Base-by-base conservation (phyloP, 208 protist species). In the Acanthamoeba sp. region DNA sequence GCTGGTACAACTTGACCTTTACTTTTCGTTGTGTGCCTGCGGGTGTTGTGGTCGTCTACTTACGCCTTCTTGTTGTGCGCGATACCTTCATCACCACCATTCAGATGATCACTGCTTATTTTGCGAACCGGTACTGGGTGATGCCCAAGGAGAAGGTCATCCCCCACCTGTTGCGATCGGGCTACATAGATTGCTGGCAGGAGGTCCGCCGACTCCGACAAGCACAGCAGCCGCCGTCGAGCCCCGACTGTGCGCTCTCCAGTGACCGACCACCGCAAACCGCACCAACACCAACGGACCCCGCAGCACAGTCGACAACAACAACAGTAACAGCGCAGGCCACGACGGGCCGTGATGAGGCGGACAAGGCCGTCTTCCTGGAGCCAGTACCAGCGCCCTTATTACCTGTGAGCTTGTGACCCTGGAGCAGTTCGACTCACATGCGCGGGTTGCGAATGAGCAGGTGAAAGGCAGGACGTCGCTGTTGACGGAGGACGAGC, bases 101-200 rank as follows among this genome's bases (percentile, higher is more conserved):
- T 7, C 76, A 85, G 76, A 85, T 71, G n/a, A 91, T 91, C 32
- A 22, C 2, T 7, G 24, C 24, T 55, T 71, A 71, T 24, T 91
- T 71, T 32, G 24, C 12, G 5, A 64, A n/a, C 6, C 45, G 57
- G 10, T 7, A 34, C 29, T 91, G 84, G 84, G 59, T 42, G 14
- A 2, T 91, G n/a, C 52, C 22, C 20, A 48, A 62, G n/a, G 52
- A 62, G 34, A 1, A 48, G 20, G 84, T 91, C 9, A 91, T 91
- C 14, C 52, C 84, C 3, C 36, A 73, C 36, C 48, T 91, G 22
- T 5, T 50, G 52, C 1, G 16, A 0, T 1, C 24, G 16, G 55
- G 55, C 45, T 69, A 52, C 34, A 55, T 91, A 1, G 84, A 91
- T 24, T 38, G 52, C 36, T 91, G 76, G 76, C 76, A 24, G 1